Conservation (phyloP, 208 protist species). For the Spongospora subterranea region DNA sequence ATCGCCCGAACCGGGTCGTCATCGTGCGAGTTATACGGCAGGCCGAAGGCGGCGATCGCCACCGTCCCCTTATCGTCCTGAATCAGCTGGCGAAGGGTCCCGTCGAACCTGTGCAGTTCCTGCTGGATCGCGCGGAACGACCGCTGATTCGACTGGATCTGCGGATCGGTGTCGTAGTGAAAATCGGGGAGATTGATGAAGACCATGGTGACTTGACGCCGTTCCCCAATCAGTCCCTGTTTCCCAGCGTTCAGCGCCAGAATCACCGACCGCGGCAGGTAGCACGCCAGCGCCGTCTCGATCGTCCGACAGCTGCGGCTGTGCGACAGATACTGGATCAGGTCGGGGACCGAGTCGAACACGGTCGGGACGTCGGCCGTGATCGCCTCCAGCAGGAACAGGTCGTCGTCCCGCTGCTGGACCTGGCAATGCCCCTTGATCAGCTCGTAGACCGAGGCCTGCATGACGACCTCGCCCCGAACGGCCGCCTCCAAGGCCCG, state of each 20-base stretch:
- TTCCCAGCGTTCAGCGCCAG: constrained; percentile 24
- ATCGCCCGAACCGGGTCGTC: constrained; percentile 50
- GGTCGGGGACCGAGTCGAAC: neutral
- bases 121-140: neutral
- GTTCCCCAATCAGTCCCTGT: constrained; percentile 18
- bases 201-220: constrained; percentile 45
- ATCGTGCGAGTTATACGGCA: constrained; percentile 55
- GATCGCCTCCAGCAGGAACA: neutral
- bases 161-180: constrained; percentile 14
- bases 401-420: neutral
- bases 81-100: constrained; percentile 54
- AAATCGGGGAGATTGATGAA: constrained; percentile 33
- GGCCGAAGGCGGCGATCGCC: constrained; percentile 43
- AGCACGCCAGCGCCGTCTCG: constrained; percentile 30
- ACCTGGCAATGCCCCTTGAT: neutral
- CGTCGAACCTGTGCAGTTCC: neutral
- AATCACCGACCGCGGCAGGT: constrained; percentile 26
- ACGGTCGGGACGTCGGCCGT: neutral
- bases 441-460: constrained; percentile 3
- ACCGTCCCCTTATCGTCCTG: constrained; percentile 58
- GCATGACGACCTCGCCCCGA: constrained; percentile 36
- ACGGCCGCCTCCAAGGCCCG: neutral
- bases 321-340: neutral
- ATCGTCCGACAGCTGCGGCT: neutral
- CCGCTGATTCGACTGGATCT: neutral